phyloP scores from a whole-genome alignment of 1,284 basidiomycete species.

The Trametes polyzona region DNA sequence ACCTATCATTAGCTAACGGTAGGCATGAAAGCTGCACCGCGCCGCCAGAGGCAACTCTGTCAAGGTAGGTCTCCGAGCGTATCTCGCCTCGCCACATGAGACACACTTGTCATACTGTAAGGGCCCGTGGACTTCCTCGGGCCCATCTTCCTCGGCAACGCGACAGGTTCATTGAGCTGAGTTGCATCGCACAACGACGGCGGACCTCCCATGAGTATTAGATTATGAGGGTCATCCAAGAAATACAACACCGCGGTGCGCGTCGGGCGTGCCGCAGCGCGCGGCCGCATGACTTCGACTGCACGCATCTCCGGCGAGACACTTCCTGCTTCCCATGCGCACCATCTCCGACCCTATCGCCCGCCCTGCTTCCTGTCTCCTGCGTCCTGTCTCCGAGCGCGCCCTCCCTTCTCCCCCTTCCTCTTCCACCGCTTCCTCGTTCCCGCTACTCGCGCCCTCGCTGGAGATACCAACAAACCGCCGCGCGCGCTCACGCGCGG shows the following conservation, averaged over 20 bases:
- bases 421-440: neutral
- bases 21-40: too few species aligned
- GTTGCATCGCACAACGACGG: too few species aligned
- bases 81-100: too few species aligned
- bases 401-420: neutral
- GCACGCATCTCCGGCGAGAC: slow-evolving; percentile 5
- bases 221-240: too few species aligned
- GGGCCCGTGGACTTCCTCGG: too few species aligned
- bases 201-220: too few species aligned
- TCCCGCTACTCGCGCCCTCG: neutral
- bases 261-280: slow-evolving; percentile 5
- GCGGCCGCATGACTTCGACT: neutral
- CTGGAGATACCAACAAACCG: neutral
- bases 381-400: neutral
- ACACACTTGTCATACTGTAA: too few species aligned
- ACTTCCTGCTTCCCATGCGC: neutral
- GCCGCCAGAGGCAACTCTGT: too few species aligned
- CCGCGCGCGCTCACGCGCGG: slow-evolving; percentile 21
- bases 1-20: too few species aligned
- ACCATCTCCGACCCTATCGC: neutral
- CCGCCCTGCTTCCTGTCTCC: neutral
- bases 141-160: neutral
- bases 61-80: too few species aligned
- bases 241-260: neutral
- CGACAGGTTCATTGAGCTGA: too few species aligned